These are phyloP conservation scores for Mycosarcoma maydis DNA, from an alignment of 1,284 basidiomycete species.

Conservation along the genomic window DNA sequence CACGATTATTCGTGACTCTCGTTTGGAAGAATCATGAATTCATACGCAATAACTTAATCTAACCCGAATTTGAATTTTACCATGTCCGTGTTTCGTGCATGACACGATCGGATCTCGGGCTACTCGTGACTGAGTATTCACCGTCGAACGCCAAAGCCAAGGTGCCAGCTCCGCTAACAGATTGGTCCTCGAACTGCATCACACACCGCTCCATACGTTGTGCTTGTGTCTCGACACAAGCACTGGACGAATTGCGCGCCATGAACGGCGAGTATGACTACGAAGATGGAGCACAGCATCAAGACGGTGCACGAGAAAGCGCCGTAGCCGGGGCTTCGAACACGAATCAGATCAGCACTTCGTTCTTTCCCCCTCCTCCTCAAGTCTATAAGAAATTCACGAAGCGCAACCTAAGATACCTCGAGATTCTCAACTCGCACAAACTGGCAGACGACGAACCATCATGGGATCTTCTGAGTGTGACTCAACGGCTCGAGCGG, in stretches of 20 bases:
- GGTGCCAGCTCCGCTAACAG: too few relatives aligned
- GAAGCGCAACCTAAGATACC: conserved; percentile 44
- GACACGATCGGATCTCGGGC: conserved; percentile 24
- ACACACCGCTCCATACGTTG: background rate
- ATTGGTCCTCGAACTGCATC: too few relatives aligned
- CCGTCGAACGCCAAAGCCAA: too few relatives aligned
- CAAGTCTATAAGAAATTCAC: conserved; percentile 54
- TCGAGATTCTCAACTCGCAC: conserved; percentile 38
- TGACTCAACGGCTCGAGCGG: conserved; percentile 21
- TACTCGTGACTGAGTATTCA: too few relatives aligned
- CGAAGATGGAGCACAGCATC: conserved; percentile 2
- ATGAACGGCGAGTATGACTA: conserved; percentile 31
- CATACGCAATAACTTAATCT: too few relatives aligned
- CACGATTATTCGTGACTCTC: too few relatives aligned
- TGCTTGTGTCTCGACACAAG: background rate
- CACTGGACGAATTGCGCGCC: too few relatives aligned
- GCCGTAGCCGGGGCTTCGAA: conserved; percentile 22
- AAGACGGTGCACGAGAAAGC: conserved; percentile 1
- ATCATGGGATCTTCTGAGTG: conserved; percentile 25
- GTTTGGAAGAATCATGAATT: too few relatives aligned
- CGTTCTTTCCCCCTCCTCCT: conserved; percentile 60
- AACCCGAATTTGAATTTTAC: background rate
- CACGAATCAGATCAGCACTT: conserved; percentile 49
- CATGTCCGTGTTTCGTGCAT: background rate
- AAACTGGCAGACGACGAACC: conserved; percentile 14